These are phyloP conservation scores for Trichophyton verrucosum DNA, from an alignment of 2,329 filamentous ascomycete genomes.

Conservation along the genomic window DNA sequence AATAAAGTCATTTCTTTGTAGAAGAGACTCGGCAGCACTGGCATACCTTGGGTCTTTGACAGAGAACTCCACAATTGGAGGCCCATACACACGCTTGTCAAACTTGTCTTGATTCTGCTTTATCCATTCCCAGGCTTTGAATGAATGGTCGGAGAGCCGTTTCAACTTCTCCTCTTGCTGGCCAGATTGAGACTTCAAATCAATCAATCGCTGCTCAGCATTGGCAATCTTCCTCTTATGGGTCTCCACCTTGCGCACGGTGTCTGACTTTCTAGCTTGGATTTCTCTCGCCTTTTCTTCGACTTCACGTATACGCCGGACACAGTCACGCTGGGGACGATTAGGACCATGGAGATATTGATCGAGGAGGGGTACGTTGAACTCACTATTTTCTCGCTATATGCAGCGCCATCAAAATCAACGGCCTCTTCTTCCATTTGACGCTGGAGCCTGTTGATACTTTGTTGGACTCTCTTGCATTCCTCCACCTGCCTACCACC, in stretches of 20 bases:
- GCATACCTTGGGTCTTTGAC: conserved; percentile 60
- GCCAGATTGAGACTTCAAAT: conserved; percentile 61
- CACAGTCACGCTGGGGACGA: conserved; percentile 43
- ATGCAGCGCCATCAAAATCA: conserved; percentile 56
- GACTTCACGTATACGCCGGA: conserved; percentile 26
- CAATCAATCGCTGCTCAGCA: conserved; percentile 41
- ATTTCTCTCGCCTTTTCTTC: conserved; percentile 32
- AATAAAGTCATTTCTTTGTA: conserved; percentile 43
- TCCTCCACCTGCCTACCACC: conserved; percentile 43
- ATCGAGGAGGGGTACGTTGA: neutral
- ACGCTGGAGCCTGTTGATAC: conserved; percentile 52
- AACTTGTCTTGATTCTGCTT: conserved; percentile 57
- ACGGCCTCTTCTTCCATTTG: conserved; percentile 46
- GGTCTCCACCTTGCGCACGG: conserved; percentile 19
- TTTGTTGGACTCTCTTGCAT: conserved; percentile 38
- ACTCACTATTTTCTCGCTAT: conserved; percentile 60
- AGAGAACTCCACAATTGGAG: conserved; percentile 67
- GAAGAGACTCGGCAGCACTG: conserved; percentile 46
- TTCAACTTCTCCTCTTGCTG: conserved; percentile 58
- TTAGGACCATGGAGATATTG: neutral
- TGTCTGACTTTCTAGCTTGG: conserved; percentile 23
- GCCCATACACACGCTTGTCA: conserved; percentile 64
- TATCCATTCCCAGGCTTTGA: conserved; percentile 69
- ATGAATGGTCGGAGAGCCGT: conserved; percentile 49
- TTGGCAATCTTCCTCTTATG: conserved; percentile 21